Conservation (phyloP, 352 stramenopile species). For the Thalassiosira delicatula region DNA sequence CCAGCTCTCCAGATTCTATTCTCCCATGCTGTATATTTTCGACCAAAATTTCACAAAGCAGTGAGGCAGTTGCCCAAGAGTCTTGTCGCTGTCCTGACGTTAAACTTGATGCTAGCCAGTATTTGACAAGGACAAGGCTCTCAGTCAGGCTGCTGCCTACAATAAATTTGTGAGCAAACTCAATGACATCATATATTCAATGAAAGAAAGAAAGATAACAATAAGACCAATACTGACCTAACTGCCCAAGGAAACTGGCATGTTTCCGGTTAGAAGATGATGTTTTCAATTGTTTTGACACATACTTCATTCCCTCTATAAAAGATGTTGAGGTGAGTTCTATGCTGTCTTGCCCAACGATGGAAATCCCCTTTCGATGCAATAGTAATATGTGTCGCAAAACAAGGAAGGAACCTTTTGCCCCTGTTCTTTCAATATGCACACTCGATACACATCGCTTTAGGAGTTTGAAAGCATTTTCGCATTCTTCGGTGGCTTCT, state of each 20-base stretch:
- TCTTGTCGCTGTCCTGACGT: slow-evolving; percentile 55
- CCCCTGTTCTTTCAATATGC: slow-evolving; percentile 58
- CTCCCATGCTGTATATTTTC: slow-evolving; percentile 46
- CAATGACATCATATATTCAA: too few species aligned
- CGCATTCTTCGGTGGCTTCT: slow-evolving; percentile 35
- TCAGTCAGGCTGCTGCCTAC: slow-evolving; percentile 77
- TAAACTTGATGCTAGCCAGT: slow-evolving; percentile 63
- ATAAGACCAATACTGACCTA: too few species aligned
- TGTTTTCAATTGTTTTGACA: slow-evolving; percentile 54
- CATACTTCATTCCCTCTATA: slow-evolving; percentile 69
- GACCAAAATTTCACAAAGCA: slow-evolving; percentile 67
- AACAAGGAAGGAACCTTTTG: slow-evolving; percentile 52
- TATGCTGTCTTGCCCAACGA: slow-evolving; percentile 51
- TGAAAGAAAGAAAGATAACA: too few species aligned
- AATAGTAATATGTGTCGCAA: slow-evolving; percentile 62
- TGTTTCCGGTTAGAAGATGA: slow-evolving; percentile 31
- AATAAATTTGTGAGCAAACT: too few species aligned
- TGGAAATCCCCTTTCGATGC: slow-evolving; percentile 49
- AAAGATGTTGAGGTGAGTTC: slow-evolving; percentile 46
- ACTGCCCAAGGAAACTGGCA: slow-evolving; percentile 40
- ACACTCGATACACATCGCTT: slow-evolving; percentile 54
- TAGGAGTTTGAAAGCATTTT: slow-evolving; percentile 58
- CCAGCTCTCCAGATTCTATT: slow-evolving; percentile 57
- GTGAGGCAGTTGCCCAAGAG: slow-evolving; percentile 51
- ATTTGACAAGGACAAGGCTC: slow-evolving; percentile 66